A percentile compares a stretch with the other conserved stretches of the same genome.
phyloP scores from a whole-genome alignment of 2,329 filamentous ascomycete species.

The Cercospora sp. region DNA sequence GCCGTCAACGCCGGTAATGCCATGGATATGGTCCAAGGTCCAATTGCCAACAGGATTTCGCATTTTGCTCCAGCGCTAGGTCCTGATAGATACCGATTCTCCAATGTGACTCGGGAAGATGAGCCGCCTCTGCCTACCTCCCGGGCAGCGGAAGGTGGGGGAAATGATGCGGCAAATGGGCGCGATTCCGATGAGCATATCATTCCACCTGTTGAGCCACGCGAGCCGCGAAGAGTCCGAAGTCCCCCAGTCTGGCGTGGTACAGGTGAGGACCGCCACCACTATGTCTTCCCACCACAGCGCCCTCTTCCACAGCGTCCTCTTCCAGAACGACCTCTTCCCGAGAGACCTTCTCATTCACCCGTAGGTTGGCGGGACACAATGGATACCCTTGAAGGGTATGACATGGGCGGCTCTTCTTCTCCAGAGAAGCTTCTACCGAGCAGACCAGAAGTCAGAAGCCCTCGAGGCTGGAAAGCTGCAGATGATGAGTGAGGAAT shows the following conservation, averaged over 20 bases:
- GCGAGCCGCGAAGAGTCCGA: neutral
- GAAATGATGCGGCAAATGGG: neutral
- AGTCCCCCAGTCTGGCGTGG: conserved; percentile 5
- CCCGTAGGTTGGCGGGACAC: conserved; percentile 5
- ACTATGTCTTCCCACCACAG: conserved; percentile 6
- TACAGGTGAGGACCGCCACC: neutral
- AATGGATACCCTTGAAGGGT: neutral
- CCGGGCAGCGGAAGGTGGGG: neutral
- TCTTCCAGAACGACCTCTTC: conserved; percentile 6
- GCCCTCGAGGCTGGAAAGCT: conserved; percentile 5
- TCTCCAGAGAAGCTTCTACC: neutral
- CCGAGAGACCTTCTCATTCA: neutral
- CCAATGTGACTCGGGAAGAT: conserved; percentile 10
- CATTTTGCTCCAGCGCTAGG: conserved; percentile 12
- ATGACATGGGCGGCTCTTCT: neutral
- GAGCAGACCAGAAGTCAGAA: neutral
- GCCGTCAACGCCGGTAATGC: conserved; percentile 5
- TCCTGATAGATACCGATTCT: conserved; percentile 8
- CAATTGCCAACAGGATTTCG: conserved; percentile 3
- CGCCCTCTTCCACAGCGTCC: conserved; percentile 3
- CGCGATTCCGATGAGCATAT: conserved; percentile 8
- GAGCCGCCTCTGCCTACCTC: conserved; percentile 4
- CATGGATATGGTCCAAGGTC: conserved; percentile 12
- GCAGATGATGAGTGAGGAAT: conserved; percentile 9
- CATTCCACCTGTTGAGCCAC: neutral